phyloP scores from a whole-genome alignment of 2,329 filamentous ascomycete species.

The Rhynchosporium secalis region DNA sequence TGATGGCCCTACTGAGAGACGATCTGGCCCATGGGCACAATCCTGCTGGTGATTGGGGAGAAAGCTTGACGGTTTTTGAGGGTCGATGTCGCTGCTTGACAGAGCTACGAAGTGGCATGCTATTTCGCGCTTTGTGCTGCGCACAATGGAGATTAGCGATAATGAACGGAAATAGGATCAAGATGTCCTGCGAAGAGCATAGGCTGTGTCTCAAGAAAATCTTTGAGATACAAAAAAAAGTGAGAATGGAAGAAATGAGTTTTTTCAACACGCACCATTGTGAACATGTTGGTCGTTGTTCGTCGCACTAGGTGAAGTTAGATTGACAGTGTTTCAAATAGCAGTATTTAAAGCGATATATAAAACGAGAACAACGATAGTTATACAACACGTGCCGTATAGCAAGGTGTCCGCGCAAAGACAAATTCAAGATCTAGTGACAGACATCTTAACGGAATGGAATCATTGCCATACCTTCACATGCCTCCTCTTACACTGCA shows the following conservation, averaged over 20 bases:
- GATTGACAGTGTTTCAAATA: neutral
- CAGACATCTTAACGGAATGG: neutral
- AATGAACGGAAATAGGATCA: too few relatives aligned
- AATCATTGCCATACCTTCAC: conserved; percentile 6
- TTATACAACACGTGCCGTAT: neutral
- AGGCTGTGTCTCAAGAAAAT: too few relatives aligned
- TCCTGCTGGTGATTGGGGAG: neutral
- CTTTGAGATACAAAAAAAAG: too few relatives aligned
- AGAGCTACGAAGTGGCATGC: conserved; percentile 3
- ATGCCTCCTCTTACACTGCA: conserved; percentile 11
- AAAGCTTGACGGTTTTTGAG: neutral
- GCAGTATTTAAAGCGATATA: too few relatives aligned
- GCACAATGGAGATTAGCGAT: neutral
- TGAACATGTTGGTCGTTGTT: conserved; percentile 12
- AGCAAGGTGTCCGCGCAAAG: neutral
- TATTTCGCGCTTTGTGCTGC: conserved; percentile 9
- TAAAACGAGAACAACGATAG: too few relatives aligned
- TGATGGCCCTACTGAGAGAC: conserved; percentile 1
- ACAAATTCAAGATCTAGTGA: neutral
- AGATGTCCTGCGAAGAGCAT: too few relatives aligned
- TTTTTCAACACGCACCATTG: too few relatives aligned
- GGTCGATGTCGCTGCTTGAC: neutral
- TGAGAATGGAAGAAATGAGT: too few relatives aligned
- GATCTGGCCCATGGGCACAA: neutral
- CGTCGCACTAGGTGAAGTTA: conserved; percentile 6